Evolutionary conservation across 179 eudicot species (phyloP), one percentile per base, ranked within the genome.

Genomic region (Beta corolliflora): DNA sequence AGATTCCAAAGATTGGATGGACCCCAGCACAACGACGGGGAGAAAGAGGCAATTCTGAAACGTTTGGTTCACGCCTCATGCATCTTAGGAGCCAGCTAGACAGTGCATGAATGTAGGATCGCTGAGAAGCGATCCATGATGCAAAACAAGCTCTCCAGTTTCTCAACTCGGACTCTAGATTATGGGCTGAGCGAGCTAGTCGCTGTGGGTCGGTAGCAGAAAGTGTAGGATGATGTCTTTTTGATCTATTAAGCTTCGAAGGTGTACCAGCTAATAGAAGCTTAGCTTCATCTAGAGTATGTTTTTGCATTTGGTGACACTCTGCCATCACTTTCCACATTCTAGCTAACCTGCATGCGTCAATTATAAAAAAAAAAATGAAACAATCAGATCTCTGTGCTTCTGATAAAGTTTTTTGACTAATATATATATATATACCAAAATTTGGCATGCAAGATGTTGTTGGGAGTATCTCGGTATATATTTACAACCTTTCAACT

Each of bases 321-420:
- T 95, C 97, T 0, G 97, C 97, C 99, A 95, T 95, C 18, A 84
- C 91, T 84, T 89, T 86, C 99, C 99, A 95, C 99, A 95, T 95
- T 80, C 89, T 89, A 75, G 88, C 87, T 87, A 94, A 88, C 86
- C 99, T 95, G 91, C 77, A 77, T 67, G 36, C 50, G 61, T 23
- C 25, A 65, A 14, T 16, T 80, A 55, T 29, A 10, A 36, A 36
- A 10, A 36, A 10, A 73, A 29, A 29, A 25, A 7, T 21, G 9
- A 63, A 59, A 23, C 25, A 9, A 23, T 12, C 44, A 74, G 53
- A 54, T 64, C 44, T 52, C 41, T 36, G 4, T 36, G 1, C 41
- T 36, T 29, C 31, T 29, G 31, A 29, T 29, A 29, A 29, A 29
- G 41, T 36, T 36, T 36, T 36, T 36, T 36, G 41, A 36, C 41